Base-by-base conservation (phyloP, 768 basidiomycete species). In the Russula vinacea region DNA sequence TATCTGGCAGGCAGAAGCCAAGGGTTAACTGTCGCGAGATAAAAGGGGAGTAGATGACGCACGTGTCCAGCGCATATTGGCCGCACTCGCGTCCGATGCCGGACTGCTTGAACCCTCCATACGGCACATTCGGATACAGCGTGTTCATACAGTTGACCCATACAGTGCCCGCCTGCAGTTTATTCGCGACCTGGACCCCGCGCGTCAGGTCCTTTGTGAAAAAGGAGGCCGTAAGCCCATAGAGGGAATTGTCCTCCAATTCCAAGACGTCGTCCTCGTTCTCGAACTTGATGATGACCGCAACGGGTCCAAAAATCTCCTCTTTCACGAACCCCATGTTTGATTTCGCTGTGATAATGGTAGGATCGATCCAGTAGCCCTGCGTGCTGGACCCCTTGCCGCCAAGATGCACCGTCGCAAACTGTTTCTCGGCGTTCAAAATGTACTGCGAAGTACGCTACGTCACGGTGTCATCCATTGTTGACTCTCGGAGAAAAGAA, bases 221-320 rank as follows among this genome's bases (percentile, higher is more conserved):
- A 56, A 98, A 85, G 10, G 89, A 88, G 2, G 89, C 86, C 26
- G 92, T 92, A 53, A 97, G 84, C 62, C 95, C 95, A 74, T 94
- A 95, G 57, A 29, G 29, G 29, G 90, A 88, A 72, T 96, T 88
- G 75, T 99, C 98, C 32, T 92, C 96, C 71, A 83, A 81, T 51
- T 73, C 74, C 68, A 91, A 75, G 51, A 86, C 85, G 63, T 89
- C 84, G 69, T 83, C 81, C 66, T 83, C 84, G 60, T 75, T 70
- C 67, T 83, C 78, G 76, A 92, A 91, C 73, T 83, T 85, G 75
- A 84, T 78, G 33, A 90, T 73, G 59, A 84, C 87, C 56, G 82
- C 81, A 62, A 87, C 85, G 29, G 87, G 85, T 19, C 86, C 84
- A 70, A 86, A 86, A 70, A 86, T 85, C 75, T 87, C 79, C 69